Evolutionary conservation across 2,329 filamentous ascomycete species (phyloP).

Genomic region (Cucurbitaria berberidis): DNA sequence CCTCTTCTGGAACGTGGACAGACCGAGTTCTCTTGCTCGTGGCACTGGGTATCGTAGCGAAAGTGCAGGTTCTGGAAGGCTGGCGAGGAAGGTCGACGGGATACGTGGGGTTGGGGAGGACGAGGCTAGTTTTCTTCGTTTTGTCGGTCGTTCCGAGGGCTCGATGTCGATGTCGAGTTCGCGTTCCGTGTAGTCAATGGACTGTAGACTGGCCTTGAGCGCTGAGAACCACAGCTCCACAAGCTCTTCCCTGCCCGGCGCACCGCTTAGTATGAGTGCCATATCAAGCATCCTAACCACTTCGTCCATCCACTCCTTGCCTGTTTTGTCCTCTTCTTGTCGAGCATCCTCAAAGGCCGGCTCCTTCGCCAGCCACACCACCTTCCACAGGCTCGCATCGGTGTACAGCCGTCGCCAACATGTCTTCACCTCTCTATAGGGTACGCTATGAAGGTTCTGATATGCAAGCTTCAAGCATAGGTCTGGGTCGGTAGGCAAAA

Average conservation of each 20-base stretch:
- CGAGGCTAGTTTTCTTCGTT: slow-evolving; percentile 20
- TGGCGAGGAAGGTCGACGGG: slow-evolving; percentile 24
- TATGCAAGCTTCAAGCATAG: slow-evolving; percentile 67
- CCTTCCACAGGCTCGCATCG: slow-evolving; percentile 71
- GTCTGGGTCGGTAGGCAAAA: slow-evolving; percentile 49
- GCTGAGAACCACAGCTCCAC: slow-evolving; percentile 59
- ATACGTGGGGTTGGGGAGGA: neutral
- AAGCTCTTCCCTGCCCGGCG: slow-evolving; percentile 37
- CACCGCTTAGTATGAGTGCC: slow-evolving; percentile 73
- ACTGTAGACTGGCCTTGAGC: slow-evolving; percentile 43
- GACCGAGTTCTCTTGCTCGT: slow-evolving; percentile 22
- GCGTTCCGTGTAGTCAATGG: neutral
- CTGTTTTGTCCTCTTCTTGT: slow-evolving; percentile 10
- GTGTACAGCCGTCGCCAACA: slow-evolving; percentile 76
- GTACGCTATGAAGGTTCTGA: slow-evolving; percentile 72
- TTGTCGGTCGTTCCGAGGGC: slow-evolving; percentile 18
- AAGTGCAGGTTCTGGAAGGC: slow-evolving; percentile 8
- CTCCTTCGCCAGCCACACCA: slow-evolving; percentile 45
- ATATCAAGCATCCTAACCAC: slow-evolving; percentile 74
- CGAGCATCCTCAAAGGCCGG: neutral
- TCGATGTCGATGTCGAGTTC: neutral
- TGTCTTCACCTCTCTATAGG: slow-evolving; percentile 68
- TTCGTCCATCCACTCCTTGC: slow-evolving; percentile 57
- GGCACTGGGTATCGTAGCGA: slow-evolving; percentile 28
- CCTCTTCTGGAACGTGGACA: slow-evolving; percentile 39